phyloP scores from a whole-genome alignment of 2,329 filamentous ascomycete genomes.

The Pezicula rhizophila region DNA sequence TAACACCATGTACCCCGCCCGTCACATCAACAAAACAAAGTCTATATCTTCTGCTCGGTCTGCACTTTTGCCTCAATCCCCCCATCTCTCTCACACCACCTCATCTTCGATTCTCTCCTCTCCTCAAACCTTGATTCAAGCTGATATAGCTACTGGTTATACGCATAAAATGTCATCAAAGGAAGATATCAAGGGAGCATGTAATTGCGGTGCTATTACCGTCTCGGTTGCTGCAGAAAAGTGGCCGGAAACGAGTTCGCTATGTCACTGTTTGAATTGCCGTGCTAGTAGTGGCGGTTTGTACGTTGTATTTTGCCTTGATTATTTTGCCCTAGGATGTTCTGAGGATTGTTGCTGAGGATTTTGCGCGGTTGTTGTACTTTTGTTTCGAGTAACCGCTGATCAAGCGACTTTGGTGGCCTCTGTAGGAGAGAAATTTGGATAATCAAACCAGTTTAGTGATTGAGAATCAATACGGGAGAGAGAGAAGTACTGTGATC shows the following conservation, averaged over 20 bases:
- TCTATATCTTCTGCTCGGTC: too few relatives aligned
- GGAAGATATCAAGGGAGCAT: not conserved
- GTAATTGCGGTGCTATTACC: not conserved
- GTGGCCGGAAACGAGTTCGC: not conserved
- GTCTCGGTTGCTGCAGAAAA: not conserved
- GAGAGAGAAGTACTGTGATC: too few relatives aligned
- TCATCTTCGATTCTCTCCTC: not conserved
- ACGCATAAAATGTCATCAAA: not conserved
- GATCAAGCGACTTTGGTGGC: too few relatives aligned
- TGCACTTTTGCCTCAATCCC: too few relatives aligned
- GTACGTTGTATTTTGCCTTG: not conserved
- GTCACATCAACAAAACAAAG: too few relatives aligned
- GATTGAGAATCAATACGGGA: too few relatives aligned
- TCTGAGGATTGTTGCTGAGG: not conserved
- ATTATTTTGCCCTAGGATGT: not conserved
- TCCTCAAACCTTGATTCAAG: not conserved
- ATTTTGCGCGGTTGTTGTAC: not conserved
- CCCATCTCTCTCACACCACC: too few relatives aligned
- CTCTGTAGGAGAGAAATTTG: too few relatives aligned
- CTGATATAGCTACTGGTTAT: not conserved
- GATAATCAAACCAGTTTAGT: too few relatives aligned
- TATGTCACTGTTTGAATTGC: slow-evolving; percentile 2
- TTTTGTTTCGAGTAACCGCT: too few relatives aligned
- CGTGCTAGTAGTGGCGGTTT: not conserved
- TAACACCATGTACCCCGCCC: too few relatives aligned